Evolutionary conservation across 306 rosid species (phyloP), one percentile per base, ranked within the genome.

Genomic region (Lagenaria siceraria): DNA sequence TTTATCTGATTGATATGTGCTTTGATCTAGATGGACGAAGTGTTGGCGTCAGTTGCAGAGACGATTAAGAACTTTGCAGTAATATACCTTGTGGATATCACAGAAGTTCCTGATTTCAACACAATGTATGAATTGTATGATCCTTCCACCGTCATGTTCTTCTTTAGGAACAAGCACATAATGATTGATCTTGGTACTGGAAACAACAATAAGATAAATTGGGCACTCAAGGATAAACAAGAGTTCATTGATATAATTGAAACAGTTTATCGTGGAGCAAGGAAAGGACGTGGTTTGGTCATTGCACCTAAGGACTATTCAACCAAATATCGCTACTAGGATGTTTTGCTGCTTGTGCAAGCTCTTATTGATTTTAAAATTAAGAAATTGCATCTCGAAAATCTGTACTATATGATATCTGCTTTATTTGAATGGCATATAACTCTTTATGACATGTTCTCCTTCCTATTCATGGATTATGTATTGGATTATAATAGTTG

Each of bases 171-270:
- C 91, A 95, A 92, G 78, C 97, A 95, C 88, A 95, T 95, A 42
- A 95, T 95, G 99, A 95, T 95, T 59, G 97, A 95, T 36, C 99
- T 95, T 70, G 97, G 99, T 48, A 95, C 99, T 17, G 97, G 98
- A 15, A 95, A 92, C 88, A 95, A 95, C 90, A 95, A 95, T 85
- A 95, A 95, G 91, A 95, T 95, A 68, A 95, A 95, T 68, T 92
- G 97, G 97, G 99, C 97, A 60, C 91, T 95, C 63, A 92, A 95
- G 90, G 96, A 95, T 87, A 95, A 95, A 84, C 98, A 95, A 59
- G 97, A 95, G 82, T 95, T 95, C 89, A 88, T 95, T 40, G 96
- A 90, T 83, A 90, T 95, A 19, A 80, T 95, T 8, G 99, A 95
- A 80, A 95, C 99, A 0, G 97, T 89, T 25, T 93, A 89, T 62